Conservation (phyloP, 257 asterid species). For the Solanum ahanhuiri region DNA sequence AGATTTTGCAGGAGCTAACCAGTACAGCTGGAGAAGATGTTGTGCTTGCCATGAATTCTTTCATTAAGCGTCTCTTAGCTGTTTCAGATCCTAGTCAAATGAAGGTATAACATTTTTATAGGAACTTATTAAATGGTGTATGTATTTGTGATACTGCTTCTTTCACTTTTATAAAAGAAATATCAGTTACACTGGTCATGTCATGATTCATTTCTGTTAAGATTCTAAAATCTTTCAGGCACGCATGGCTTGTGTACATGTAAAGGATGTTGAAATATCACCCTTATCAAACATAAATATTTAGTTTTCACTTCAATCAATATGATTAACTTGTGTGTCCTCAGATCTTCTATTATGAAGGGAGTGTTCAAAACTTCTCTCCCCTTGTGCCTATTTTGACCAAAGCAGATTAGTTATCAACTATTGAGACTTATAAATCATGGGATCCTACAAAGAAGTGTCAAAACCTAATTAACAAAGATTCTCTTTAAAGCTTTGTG, state of each 20-base stretch:
- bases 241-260: background rate
- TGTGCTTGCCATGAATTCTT: conserved; percentile 84
- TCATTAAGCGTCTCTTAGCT: conserved; percentile 84
- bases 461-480: background rate
- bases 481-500: background rate
- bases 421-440: background rate
- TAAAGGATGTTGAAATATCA: background rate
- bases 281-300: background rate
- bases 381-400: background rate
- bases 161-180: background rate
- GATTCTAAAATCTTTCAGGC: background rate
- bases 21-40: conserved; percentile 95
- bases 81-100: conserved; percentile 86
- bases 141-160: background rate
- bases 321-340: background rate
- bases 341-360: background rate
- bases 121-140: background rate
- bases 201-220: background rate
- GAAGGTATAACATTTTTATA: conserved; percentile 45
- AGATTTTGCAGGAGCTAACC: conserved; percentile 63
- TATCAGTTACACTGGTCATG: background rate
- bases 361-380: background rate
- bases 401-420: background rate
- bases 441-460: background rate
- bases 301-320: background rate